Conservation (phyloP, 495 filamentous ascomycete genomes). For the Neurospora sp. region DNA sequence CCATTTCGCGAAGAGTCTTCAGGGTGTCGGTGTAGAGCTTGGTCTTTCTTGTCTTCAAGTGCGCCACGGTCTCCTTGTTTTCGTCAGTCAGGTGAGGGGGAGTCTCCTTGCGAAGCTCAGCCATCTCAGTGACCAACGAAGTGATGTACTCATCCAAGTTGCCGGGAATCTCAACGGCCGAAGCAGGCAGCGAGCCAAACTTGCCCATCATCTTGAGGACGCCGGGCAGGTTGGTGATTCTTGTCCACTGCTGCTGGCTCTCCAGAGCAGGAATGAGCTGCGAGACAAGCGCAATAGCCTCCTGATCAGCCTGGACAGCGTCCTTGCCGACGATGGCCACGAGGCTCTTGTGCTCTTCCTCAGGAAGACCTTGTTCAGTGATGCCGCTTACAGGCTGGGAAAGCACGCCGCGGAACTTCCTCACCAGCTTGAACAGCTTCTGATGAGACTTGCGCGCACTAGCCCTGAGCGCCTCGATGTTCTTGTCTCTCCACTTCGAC, state of each 20-base stretch:
- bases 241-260: conserved; percentile 42
- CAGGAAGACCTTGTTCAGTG: conserved; percentile 56
- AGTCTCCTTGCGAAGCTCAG: conserved; percentile 67
- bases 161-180: conserved; percentile 43
- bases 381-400: conserved; percentile 58
- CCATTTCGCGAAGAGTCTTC: conserved; percentile 74
- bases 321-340: not conserved
- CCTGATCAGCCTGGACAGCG: conserved; percentile 25
- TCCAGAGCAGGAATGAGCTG: conserved; percentile 43
- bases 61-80: conserved; percentile 68
- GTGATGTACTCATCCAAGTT: conserved; percentile 57
- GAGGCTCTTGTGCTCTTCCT: conserved; percentile 19
- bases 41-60: conserved; percentile 85
- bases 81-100: conserved; percentile 68
- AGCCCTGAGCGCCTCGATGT: conserved; percentile 76
- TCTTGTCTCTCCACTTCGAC: conserved; percentile 94
- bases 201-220: conserved; percentile 44
- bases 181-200: conserved; percentile 39
- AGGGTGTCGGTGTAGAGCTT: conserved; percentile 82
- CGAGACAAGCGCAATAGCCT: conserved; percentile 43
- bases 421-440: conserved; percentile 82
- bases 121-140: conserved; percentile 56
- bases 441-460: conserved; percentile 83
- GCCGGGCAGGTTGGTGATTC: conserved; percentile 57
- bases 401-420: conserved; percentile 72